Conservation (phyloP, 2,329 filamentous ascomycete species). For the Blastomyces gilchristii region DNA sequence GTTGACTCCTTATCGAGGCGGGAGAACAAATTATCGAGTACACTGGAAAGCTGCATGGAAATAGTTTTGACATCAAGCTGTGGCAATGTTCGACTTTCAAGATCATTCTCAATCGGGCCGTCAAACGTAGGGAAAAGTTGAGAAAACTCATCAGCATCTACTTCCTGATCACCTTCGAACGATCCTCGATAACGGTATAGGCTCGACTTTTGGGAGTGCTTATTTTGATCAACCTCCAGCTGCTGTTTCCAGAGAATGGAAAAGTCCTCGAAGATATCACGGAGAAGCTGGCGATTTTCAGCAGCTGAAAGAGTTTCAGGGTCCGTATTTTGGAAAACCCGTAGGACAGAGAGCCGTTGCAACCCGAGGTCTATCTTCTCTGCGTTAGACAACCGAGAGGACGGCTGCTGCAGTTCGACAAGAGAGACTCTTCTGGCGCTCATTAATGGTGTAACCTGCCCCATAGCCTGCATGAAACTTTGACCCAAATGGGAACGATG, state of each 20-base stretch:
- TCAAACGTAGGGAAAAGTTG: slow-evolving; percentile 74
- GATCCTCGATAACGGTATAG: slow-evolving; percentile 77
- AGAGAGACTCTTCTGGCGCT: slow-evolving; percentile 18
- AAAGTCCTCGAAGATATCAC: slow-evolving; percentile 59
- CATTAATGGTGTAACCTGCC: slow-evolving; percentile 32
- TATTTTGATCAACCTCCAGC: slow-evolving; percentile 64
- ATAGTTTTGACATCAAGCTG: slow-evolving; percentile 42
- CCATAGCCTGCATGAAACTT: slow-evolving; percentile 23
- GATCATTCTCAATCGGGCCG: slow-evolving; percentile 38
- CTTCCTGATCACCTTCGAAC: slow-evolving; percentile 63
- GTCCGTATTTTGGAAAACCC: slow-evolving; percentile 27
- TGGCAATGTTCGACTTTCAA: slow-evolving; percentile 26
- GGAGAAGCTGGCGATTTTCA: slow-evolving; percentile 45
- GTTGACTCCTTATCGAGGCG: slow-evolving; percentile 21
- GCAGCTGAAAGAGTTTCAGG: slow-evolving; percentile 29
- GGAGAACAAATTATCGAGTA: slow-evolving; percentile 44
- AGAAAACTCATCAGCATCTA: slow-evolving; percentile 63
- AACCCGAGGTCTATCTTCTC: slow-evolving; percentile 25
- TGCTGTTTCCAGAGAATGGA: slow-evolving; percentile 73
- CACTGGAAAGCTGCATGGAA: slow-evolving; percentile 51
- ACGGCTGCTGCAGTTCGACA: not conserved
- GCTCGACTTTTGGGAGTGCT: slow-evolving; percentile 61
- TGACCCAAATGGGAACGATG: slow-evolving; percentile 14
- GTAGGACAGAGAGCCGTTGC: slow-evolving; percentile 30
- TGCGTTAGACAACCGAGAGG: not conserved